A percentile compares a stretch with the other conserved stretches of the same genome.
Evolutionary conservation across 306 rosid species (phyloP).

Genomic region (Biancaea sappan): DNA sequence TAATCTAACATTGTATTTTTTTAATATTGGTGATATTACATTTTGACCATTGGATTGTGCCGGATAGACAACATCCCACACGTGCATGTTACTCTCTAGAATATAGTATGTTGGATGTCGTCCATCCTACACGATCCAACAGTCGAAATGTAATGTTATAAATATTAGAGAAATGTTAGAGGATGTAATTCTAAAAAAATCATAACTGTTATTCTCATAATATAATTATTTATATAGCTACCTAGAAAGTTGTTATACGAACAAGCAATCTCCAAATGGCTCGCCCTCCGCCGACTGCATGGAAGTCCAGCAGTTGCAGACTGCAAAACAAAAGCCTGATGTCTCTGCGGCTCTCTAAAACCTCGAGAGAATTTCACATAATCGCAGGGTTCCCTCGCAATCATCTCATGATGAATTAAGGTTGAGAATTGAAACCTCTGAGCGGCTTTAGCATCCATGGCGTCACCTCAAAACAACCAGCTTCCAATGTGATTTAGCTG

Average conservation of each 20-base stretch:
- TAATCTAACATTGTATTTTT: too few species aligned
- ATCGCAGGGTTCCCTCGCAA: constrained; percentile 37
- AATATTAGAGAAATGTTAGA: too few species aligned
- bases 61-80: too few species aligned
- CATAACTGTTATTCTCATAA: not conserved
- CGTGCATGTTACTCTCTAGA: too few species aligned
- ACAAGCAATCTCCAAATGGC: constrained; percentile 50
- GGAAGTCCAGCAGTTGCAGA: constrained; percentile 30
- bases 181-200: too few species aligned
- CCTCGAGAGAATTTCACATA: constrained; percentile 41
- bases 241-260: constrained; percentile 71
- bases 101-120: too few species aligned
- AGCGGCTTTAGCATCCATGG: constrained; percentile 64
- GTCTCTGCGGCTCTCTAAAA: constrained; percentile 37
- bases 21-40: too few species aligned
- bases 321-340: constrained; percentile 41
- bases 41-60: too few species aligned
- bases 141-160: too few species aligned
- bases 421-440: constrained; percentile 47
- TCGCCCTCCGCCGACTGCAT: constrained; percentile 35
- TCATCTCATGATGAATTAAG: constrained; percentile 46
- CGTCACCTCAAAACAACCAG: not conserved
- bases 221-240: constrained; percentile 15
- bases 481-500: not conserved
- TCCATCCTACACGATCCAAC: too few species aligned